A percentile compares a stretch with the other conserved stretches of the same genome.
Conservation (phyloP, 2,329 filamentous ascomycete genomes). For the Penicillium palitans region DNA sequence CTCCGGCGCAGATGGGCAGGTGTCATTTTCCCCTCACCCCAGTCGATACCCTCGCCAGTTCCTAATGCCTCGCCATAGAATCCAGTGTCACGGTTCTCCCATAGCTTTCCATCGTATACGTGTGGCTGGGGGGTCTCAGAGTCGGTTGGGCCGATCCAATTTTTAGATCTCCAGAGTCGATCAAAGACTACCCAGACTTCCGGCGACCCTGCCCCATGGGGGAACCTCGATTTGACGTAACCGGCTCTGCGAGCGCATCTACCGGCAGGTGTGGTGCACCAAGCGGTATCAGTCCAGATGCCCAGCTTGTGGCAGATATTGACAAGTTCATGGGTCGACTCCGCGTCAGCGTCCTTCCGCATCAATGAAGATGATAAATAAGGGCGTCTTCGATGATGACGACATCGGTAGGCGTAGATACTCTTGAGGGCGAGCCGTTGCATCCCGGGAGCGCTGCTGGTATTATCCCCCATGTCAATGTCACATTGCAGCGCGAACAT, state of each 20-base stretch:
- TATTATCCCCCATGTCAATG: slow-evolving; percentile 47
- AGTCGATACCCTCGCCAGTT: slow-evolving; percentile 45
- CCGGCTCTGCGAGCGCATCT: slow-evolving; percentile 58
- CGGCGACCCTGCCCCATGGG: slow-evolving; percentile 49
- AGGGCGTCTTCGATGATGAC: slow-evolving; percentile 61
- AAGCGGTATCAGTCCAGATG: slow-evolving; percentile 63
- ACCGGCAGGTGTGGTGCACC: slow-evolving; percentile 60
- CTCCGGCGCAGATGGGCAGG: slow-evolving; percentile 56
- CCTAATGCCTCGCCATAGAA: slow-evolving; percentile 58
- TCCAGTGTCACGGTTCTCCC: slow-evolving; percentile 58
- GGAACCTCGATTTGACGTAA: slow-evolving; percentile 57
- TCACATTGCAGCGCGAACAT: slow-evolving; percentile 48
- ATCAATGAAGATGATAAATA: slow-evolving; percentile 58
- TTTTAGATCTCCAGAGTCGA: slow-evolving; percentile 59
- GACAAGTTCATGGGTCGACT: slow-evolving; percentile 61
- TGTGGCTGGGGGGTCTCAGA: slow-evolving; percentile 27
- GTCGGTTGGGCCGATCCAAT: slow-evolving; percentile 54
- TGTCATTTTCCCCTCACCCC: slow-evolving; percentile 55
- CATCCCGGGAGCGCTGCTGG: slow-evolving; percentile 32
- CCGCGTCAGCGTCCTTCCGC: slow-evolving; percentile 59
- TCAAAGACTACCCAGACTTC: slow-evolving; percentile 66
- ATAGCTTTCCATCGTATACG: slow-evolving; percentile 53
- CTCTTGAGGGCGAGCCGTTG: slow-evolving; percentile 56
- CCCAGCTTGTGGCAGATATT: slow-evolving; percentile 59
- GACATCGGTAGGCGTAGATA: slow-evolving; percentile 62